phyloP scores from a whole-genome alignment of 2,329 filamentous ascomycete species.

The Cladobotryum mycophilum region DNA sequence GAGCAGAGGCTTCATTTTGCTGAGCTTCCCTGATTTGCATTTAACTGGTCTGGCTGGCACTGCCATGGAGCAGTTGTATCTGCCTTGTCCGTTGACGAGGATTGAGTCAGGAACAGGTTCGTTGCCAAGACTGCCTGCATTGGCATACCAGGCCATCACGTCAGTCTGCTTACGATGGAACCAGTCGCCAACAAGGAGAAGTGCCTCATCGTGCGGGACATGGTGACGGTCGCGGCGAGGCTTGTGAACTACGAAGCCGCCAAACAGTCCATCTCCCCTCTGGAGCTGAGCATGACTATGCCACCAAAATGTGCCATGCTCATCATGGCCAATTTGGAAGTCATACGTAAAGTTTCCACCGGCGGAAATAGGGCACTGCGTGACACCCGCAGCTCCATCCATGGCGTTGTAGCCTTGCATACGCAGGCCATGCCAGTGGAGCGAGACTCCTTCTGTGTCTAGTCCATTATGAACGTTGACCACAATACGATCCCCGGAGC shows the following conservation, averaged over 20 bases:
- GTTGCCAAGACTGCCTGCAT: conserved; percentile 35
- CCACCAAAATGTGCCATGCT: conserved; percentile 52
- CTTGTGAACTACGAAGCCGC: conserved; percentile 53
- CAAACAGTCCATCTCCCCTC: conserved; percentile 49
- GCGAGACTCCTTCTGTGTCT: conserved; percentile 54
- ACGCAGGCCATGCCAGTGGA: conserved; percentile 71
- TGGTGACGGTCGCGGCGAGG: conserved; percentile 23
- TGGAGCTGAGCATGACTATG: conserved; percentile 50
- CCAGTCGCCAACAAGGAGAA: conserved; percentile 43
- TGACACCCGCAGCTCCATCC: conserved; percentile 51
- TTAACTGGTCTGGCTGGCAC: conserved; percentile 19
- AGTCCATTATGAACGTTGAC: conserved; percentile 59
- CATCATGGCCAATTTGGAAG: conserved; percentile 48
- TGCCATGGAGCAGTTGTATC: conserved; percentile 25
- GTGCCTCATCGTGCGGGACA: conserved; percentile 42
- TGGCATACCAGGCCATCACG: conserved; percentile 23
- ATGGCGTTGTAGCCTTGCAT: conserved; percentile 66
- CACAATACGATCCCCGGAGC: conserved; percentile 63
- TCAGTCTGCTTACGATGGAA: conserved; percentile 34
- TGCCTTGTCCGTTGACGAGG: conserved; percentile 30
- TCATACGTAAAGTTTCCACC: conserved; percentile 48
- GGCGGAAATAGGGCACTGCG: conserved; percentile 46
- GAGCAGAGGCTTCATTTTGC: conserved; percentile 13
- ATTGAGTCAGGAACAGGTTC: conserved; percentile 28
- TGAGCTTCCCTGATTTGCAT: conserved; percentile 11